phyloP scores from a whole-genome alignment of 1,139 yeast genomes.

The Torulaspora globosa region DNA sequence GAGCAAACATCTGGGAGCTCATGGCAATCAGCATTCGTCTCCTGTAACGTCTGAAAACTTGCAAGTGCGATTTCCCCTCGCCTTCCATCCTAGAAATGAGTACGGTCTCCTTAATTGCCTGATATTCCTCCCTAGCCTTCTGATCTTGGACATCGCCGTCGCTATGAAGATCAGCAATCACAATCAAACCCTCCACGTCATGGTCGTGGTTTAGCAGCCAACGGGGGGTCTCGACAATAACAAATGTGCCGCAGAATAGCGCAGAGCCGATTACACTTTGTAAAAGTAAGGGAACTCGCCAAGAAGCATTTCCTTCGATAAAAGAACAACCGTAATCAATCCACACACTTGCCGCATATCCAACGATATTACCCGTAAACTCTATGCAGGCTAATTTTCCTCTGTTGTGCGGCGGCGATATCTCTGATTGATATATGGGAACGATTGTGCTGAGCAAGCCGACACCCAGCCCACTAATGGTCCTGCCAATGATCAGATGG shows the following conservation, averaged over 20 bases:
- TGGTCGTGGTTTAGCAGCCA: constrained; percentile 87
- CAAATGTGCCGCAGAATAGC: constrained; percentile 64
- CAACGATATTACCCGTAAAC: constrained; percentile 86
- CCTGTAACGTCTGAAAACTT: constrained; percentile 66
- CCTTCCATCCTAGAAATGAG: constrained; percentile 76
- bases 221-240: constrained; percentile 83
- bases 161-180: constrained; percentile 74
- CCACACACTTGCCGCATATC: constrained; percentile 87
- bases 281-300: constrained; percentile 75
- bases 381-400: constrained; percentile 89
- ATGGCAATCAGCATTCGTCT: constrained; percentile 84
- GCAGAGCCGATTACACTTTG: constrained; percentile 74
- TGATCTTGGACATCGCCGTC: constrained; percentile 54
- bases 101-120: constrained; percentile 77
- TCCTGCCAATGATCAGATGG: constrained; percentile 65
- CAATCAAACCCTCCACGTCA: constrained; percentile 82
- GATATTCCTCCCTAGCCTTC: constrained; percentile 64
- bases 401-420: constrained; percentile 82
- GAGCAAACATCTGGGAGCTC: constrained; percentile 89
- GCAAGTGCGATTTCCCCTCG: constrained; percentile 55
- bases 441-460: constrained; percentile 89
- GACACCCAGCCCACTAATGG: constrained; percentile 81
- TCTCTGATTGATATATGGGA: constrained; percentile 92
- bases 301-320: constrained; percentile 53
- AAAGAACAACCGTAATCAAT: constrained; percentile 77